Conservation (phyloP, 176 grass and related monocot species). For the Olyra latifolia region DNA sequence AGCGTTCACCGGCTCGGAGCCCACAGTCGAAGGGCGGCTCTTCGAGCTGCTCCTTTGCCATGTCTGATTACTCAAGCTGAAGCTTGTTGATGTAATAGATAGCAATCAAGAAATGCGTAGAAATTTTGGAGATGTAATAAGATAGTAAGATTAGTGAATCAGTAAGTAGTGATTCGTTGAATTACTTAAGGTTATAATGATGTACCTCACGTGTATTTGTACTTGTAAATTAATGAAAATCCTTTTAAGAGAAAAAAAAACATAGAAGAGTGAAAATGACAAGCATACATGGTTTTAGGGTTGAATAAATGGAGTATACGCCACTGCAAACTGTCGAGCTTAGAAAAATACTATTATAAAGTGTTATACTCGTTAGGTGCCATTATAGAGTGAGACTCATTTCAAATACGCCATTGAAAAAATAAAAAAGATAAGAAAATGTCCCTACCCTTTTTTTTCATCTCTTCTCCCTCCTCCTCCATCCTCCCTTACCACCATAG, state of each 20-base stretch:
- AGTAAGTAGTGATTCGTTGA: conserved; percentile 17
- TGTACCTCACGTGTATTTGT: conserved; percentile 35
- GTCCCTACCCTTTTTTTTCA: too few species aligned
- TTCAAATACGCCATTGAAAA: too few species aligned
- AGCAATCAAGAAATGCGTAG: neutral
- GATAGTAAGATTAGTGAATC: conserved; percentile 39
- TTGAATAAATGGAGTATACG: too few species aligned
- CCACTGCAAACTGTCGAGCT: too few species aligned
- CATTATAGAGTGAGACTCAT: too few species aligned
- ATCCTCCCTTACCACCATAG: too few species aligned
- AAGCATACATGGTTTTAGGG: neutral
- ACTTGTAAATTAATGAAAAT: conserved; percentile 57
- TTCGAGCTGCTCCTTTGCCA: conserved; percentile 79
- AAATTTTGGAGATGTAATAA: conserved; percentile 37
- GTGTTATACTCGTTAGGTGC: too few species aligned
- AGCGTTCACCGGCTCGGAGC: conserved; percentile 34
- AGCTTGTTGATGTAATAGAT: conserved; percentile 24
- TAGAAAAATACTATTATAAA: too few species aligned
- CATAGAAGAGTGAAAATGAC: neutral
- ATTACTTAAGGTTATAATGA: conserved; percentile 31
- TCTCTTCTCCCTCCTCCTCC: too few species aligned
- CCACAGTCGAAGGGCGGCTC: conserved; percentile 51
- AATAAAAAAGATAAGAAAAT: too few species aligned
- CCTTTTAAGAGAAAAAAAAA: neutral
- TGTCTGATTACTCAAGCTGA: conserved; percentile 85